Evolutionary conservation across 306 rosid species (phyloP).

Genomic region (Vigna trinervia): DNA sequence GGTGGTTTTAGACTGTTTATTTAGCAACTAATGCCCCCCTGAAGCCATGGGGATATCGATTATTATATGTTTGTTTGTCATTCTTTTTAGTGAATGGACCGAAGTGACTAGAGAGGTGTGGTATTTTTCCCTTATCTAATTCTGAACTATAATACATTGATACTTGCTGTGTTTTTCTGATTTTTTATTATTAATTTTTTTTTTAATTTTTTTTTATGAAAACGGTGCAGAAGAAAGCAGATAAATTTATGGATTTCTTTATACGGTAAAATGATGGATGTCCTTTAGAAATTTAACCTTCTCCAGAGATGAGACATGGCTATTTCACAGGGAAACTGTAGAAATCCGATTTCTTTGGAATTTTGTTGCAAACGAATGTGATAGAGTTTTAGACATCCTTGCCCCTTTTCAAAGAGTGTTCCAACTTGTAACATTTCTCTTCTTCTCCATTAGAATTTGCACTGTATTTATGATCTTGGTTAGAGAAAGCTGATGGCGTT

Average conservation of each 20-base stretch:
- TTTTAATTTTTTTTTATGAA: not conserved
- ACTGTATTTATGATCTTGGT: not conserved
- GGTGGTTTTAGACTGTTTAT: not conserved
- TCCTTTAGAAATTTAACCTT: not conserved
- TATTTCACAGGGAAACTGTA: not conserved
- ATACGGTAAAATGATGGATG: constrained; percentile 1
- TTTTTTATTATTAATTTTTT: too few relatives aligned
- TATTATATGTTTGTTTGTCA: not conserved
- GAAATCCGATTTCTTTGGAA: constrained; percentile 10
- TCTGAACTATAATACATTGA: constrained; percentile 7
- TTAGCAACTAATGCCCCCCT: not conserved
- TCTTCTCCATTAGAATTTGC: constrained; percentile 14
- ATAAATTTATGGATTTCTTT: not conserved
- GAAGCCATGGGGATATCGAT: constrained; percentile 4
- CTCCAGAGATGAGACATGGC: not conserved
- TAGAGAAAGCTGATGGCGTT: constrained; percentile 4
- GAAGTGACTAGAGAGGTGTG: constrained; percentile 9
- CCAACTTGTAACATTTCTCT: not conserved
- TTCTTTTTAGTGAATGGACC: not conserved
- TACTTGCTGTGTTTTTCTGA: not conserved
- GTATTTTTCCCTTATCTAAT: not conserved
- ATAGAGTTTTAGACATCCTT: constrained; percentile 18
- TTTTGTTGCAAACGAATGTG: constrained; percentile 11
- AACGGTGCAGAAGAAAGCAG: not conserved
- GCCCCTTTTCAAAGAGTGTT: constrained; percentile 10